phyloP scores from a whole-genome alignment of 148 eudicot genomes.

The Vaccinium vitisidaea region DNA sequence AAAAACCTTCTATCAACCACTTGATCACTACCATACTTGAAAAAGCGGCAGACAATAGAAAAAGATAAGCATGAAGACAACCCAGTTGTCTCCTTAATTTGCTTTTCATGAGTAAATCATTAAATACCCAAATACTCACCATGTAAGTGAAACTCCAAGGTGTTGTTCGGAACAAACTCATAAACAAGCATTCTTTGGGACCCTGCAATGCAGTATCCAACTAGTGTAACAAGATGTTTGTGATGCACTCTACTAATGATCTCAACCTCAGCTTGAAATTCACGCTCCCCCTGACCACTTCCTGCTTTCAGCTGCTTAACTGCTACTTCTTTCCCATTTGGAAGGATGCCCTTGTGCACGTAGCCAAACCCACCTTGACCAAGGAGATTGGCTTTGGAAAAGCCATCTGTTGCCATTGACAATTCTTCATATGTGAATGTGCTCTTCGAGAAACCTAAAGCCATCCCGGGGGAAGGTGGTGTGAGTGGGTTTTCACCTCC shows the following conservation, averaged over 20 bases:
- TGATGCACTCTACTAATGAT: conserved; percentile 97
- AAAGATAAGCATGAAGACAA: not conserved
- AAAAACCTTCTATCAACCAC: conserved; percentile 6
- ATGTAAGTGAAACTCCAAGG: conserved; percentile 86
- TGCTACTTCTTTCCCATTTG: conserved; percentile 93
- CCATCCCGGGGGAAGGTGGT: conserved; percentile 81
- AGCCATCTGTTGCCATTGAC: conserved; percentile 82
- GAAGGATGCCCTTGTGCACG: conserved; percentile 87
- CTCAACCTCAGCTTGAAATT: conserved; percentile 95
- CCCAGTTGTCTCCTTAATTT: not conserved
- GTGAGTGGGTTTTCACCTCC: conserved; percentile 58
- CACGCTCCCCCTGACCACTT: conserved; percentile 95
- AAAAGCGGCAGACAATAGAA: not conserved
- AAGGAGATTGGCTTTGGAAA: conserved; percentile 75
- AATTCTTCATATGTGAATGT: conserved; percentile 86
- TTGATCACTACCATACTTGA: not conserved
- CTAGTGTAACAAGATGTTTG: conserved; percentile 94
- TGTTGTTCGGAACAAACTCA: conserved; percentile 85
- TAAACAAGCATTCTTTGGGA: conserved; percentile 81
- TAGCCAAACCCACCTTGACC: conserved; percentile 99
- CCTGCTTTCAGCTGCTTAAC: conserved; percentile 88
- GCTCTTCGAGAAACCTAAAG: conserved; percentile 70
- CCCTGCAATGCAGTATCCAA: conserved; percentile 93
- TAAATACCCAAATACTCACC: conserved; percentile 31
- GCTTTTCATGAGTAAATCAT: not conserved